These are phyloP conservation scores for Lycium barbarum DNA, from an alignment of 257 asterid species.

Conservation along the genomic window DNA sequence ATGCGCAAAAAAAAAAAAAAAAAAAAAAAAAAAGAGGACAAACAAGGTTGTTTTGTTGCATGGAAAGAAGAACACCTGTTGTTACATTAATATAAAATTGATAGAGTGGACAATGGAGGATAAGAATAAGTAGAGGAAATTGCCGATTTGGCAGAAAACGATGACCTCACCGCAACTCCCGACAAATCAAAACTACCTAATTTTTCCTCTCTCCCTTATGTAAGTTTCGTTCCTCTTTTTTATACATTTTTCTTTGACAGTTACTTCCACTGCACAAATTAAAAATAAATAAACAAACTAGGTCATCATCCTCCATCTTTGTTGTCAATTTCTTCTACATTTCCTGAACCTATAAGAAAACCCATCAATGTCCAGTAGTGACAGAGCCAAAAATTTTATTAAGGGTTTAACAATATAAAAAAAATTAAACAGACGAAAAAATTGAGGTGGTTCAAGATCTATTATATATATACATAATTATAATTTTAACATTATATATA, in stretches of 20 bases:
- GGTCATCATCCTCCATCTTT: background rate
- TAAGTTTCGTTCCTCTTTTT: background rate
- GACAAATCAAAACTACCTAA: background rate
- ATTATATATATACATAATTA: too few relatives aligned
- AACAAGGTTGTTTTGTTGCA: slow-evolving; percentile 2
- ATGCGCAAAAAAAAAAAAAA: too few relatives aligned
- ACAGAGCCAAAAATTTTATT: too few relatives aligned
- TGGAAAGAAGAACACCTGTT: background rate
- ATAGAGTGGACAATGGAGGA: too few relatives aligned
- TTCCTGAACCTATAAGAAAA: background rate
- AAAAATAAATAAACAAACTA: background rate
- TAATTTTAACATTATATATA: too few relatives aligned
- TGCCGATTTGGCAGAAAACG: slow-evolving; percentile 9
- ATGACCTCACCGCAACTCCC: background rate
- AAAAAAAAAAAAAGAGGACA: too few relatives aligned
- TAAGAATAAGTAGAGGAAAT: background rate
- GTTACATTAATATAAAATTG: too few relatives aligned
- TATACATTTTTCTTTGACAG: background rate
- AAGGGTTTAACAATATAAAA: too few relatives aligned
- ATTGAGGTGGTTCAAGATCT: too few relatives aligned
- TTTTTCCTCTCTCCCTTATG: background rate
- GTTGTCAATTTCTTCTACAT: background rate
- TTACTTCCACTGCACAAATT: background rate
- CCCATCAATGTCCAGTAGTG: too few relatives aligned
- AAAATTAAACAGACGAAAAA: too few relatives aligned